Percentiles rank a stretch among this genome's conserved stretches.
These are phyloP conservation scores for Phytophthora hybrid DNA, from an alignment of 352 stramenopile species.

Conservation along the genomic window DNA sequence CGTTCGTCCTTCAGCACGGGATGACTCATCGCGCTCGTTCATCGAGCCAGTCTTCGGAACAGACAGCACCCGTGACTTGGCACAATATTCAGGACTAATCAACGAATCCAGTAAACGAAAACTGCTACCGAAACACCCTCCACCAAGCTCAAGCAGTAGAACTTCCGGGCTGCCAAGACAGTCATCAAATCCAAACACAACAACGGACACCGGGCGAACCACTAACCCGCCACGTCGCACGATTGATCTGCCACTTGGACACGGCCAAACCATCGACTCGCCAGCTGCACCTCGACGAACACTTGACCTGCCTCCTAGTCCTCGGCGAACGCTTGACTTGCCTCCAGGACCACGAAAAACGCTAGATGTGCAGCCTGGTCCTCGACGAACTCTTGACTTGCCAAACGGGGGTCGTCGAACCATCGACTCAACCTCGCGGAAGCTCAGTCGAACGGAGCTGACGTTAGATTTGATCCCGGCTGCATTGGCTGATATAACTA, in stretches of 20 bases:
- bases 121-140: slow-evolving; percentile 24
- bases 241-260: neutral
- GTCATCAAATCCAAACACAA: slow-evolving; percentile 4
- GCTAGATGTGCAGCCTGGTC: neutral
- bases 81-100: slow-evolving; percentile 27
- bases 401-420: slow-evolving; percentile 1
- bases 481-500: slow-evolving; percentile 70
- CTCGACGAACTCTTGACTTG: neutral
- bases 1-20: slow-evolving; percentile 32
- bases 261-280: neutral
- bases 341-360: neutral
- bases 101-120: slow-evolving; percentile 20
- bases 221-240: neutral
- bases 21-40: slow-evolving; percentile 20
- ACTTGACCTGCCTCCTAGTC: neutral
- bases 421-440: slow-evolving; percentile 53
- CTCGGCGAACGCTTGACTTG: neutral
- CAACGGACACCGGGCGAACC: slow-evolving; percentile 12
- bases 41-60: slow-evolving; percentile 11
- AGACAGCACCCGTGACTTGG: slow-evolving; percentile 39
- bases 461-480: slow-evolving; percentile 59
- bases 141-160: slow-evolving; percentile 1
- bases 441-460: slow-evolving; percentile 63
- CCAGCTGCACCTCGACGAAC: neutral
- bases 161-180: slow-evolving; percentile 19